Conservation (phyloP, 495 filamentous ascomycete species). For the Trichoderma gamsii region DNA sequence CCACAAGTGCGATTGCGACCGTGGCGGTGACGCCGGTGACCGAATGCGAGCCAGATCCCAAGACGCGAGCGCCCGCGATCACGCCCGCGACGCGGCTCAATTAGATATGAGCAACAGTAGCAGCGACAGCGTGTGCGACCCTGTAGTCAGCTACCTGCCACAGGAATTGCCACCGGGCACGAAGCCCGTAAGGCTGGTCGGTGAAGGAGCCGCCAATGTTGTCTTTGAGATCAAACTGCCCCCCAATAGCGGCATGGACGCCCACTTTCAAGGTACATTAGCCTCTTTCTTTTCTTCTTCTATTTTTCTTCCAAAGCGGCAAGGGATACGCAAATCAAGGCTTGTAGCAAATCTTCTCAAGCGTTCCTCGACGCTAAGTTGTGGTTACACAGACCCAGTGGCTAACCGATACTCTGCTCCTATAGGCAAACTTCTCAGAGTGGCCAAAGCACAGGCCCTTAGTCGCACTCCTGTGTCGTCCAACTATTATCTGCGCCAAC, state of each 20-base stretch:
- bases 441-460: conserved; percentile 19
- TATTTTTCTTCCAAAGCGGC: conserved; percentile 23
- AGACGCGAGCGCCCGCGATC: not conserved
- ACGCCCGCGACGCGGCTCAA: not conserved
- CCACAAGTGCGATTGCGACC: not conserved
- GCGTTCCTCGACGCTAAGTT: not conserved
- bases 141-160: not conserved
- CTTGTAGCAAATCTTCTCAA: not conserved
- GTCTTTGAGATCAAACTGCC: conserved; percentile 54
- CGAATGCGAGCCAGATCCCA: not conserved
- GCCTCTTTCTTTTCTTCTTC: not conserved
- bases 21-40: not conserved
- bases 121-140: conserved; percentile 1
- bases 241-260: conserved; percentile 19
- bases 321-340: conserved; percentile 34
- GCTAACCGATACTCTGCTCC: conserved; percentile 6
- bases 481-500: conserved; percentile 7
- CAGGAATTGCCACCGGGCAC: conserved; percentile 7
- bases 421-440: conserved; percentile 22
- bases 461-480: not conserved
- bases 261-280: conserved; percentile 21
- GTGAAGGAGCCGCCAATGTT: conserved; percentile 66
- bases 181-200: conserved; percentile 28
- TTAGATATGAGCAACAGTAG: not conserved
- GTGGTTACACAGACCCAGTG: conserved; percentile 6